phyloP scores from a whole-genome alignment of 306 rosid species.

The Medicago lupulina region DNA sequence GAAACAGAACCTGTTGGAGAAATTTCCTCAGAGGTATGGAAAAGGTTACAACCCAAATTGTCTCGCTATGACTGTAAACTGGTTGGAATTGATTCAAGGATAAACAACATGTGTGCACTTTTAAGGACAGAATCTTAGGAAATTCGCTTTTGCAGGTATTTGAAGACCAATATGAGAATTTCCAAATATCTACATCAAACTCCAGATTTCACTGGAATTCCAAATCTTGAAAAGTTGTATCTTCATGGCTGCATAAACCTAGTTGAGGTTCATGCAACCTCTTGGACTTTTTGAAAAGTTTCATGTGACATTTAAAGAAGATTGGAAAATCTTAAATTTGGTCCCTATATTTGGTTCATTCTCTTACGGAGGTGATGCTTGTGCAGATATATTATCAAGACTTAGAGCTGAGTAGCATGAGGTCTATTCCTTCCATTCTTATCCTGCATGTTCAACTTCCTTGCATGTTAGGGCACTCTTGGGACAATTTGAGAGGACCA shows the following conservation, averaged over 20 bases:
- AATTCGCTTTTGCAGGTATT: conserved; percentile 21
- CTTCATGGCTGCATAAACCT: conserved; percentile 44
- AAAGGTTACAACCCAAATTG: conserved; percentile 26
- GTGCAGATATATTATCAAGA: conserved; percentile 29
- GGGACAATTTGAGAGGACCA: no score
- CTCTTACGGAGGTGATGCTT: conserved; percentile 5
- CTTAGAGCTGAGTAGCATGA: conserved; percentile 19
- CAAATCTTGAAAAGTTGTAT: conserved; percentile 40
- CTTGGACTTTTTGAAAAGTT: conserved; percentile 41
- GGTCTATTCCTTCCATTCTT: no score
- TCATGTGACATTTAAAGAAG: conserved; percentile 9
- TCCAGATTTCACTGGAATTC: conserved; percentile 40
- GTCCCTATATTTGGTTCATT: conserved; percentile 34
- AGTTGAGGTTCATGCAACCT: conserved; percentile 44
- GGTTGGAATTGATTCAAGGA: conserved; percentile 40
- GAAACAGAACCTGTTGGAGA: conserved; percentile 43
- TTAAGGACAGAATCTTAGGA: conserved; percentile 19
- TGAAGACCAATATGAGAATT: conserved; percentile 34
- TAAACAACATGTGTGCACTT: not conserved
- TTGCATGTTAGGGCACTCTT: no score
- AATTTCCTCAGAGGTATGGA: conserved; percentile 30
- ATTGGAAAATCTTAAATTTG: conserved; percentile 39
- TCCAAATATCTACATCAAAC: conserved; percentile 21
- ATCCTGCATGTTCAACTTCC: no score
- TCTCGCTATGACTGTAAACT: conserved; percentile 20